Evolutionary conservation across 2,329 filamentous ascomycete genomes (phyloP), one percentile per base, ranked within the genome.

Genomic region (Penicillium vulpinum): DNA sequence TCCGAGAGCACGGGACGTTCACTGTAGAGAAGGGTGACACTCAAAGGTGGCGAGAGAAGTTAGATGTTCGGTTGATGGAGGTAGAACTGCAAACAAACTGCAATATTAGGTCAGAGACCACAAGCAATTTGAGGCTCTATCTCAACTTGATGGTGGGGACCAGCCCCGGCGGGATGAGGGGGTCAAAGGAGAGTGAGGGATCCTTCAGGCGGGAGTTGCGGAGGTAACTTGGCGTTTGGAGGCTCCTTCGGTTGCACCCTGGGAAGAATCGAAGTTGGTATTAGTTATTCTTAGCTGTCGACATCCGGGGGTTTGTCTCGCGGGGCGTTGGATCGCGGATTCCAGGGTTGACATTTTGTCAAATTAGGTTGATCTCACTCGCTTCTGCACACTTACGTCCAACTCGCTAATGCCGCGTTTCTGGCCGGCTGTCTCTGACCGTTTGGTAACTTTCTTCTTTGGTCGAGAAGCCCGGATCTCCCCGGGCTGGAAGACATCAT

Each of bases 401-500:
- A 77, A 60, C 58, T 75, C 68, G 59, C 73, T 70, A 59, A 77
- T 73, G 60, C 62, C 64, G 60, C 75, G 69, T 59, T 77, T 77
- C 60, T 75, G 73, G 26, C 69, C 67, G 51, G 67, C 64, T 16
- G 69, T 40, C 45, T 74, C 68, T 60, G 67, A 43, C 55, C 70
- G 75, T 63, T 73, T 75, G 52, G 74, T 51, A 40, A 78, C 71
- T 70, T 82, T 80, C 73, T 84, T 87, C 75, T 81, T 78, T 16
- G 82, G 80, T 57, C 80, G 83, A 15, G 74, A 70, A 5, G 90
- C 90, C 67, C 85, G 89, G 48, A 80, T 78, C 75, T 99, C 94
- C 67, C 90, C 90, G 24, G 87, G 78, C 46, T 87, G 69, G 71
- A 99, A 99, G 2, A 97, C 87, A 73, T 99, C 93, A 58, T 91